Base-by-base conservation (phyloP, 768 basidiomycete genomes). In the Suillus decipiens region DNA sequence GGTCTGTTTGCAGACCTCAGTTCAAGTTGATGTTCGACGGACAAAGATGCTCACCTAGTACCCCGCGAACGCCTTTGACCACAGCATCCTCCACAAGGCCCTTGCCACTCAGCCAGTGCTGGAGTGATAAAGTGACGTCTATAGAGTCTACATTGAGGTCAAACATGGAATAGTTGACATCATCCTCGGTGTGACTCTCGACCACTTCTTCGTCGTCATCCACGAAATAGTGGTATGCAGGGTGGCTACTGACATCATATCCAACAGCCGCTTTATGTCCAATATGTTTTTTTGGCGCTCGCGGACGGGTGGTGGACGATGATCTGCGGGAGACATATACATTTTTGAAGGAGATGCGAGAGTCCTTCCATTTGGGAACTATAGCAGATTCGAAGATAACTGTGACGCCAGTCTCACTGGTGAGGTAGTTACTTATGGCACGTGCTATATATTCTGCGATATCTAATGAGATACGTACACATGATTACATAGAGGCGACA, bases 381-480 rank as follows among this genome's bases (percentile, higher is more conserved):
- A 99, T 96, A 36, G 97, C 97, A 5, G 93, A 95, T 76, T 99
- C 97, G 73, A 98, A 98, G 60, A 96, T 92, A 68, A 99, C 89
- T 15, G 89, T 95, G 47, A 96, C 88, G 2, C 97, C 97, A 0
- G 96, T 97, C 73, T 95, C 92, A 0, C 89, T 82, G 6, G 97
- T 99, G 62, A 99, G 79, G 73, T 99, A 96, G 74, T 95, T 89
- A 66, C 95, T 96, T 55, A 99, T 89, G 8, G 86, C 87, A 39
- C 87, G 84, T 11, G 96, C 97, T 41, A 99, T 83, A 69, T 89
- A 91, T 70, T 89, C 94, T 92, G 73, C 66, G 61, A 41, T 55
- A 63, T 31, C 17, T 60, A 54, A 48, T 62, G 62, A 41, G 47
- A 3, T 43, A 37, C 10, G 39, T 39, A 34, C 8, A 15, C 47